Base-by-base conservation (phyloP, 2,329 filamentous ascomycete genomes). In the Nigrograna mackinnonii region DNA sequence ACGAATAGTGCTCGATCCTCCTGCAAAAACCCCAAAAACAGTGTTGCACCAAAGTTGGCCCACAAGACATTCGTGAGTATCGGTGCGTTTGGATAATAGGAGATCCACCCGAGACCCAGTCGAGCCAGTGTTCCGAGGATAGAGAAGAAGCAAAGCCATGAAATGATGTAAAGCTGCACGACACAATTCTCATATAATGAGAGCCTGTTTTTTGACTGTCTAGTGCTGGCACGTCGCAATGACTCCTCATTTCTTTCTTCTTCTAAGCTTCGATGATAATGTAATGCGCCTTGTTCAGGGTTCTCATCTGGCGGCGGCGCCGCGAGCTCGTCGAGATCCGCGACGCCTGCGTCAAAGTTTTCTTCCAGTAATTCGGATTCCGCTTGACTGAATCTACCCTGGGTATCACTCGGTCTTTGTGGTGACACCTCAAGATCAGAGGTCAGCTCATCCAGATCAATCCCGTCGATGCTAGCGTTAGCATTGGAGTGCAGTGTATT, bases 111-210 rank as follows among this genome's bases (percentile, higher is more conserved):
- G 6, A 96, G 71, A 4, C 91, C 91, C 1, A 96, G 73, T 9
- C 92, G 82, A 1, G 90, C 88, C 19, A 96, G 79, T 0, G 91
- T 94, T 24, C 92, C 92, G 28, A 92, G 70, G 14, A 96, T 79
- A 14, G 91, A 84, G 69, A 96, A 96, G 60, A 96, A 78, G 44
- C 95, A 76, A 18, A 96, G 80, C 67, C 95, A 89, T 1, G 89
- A 91, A 46, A 91, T 63, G 2, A 85, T 91, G 69, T 91, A 76
- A 6, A 74, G 44, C 32, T 73, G 11, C 16, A 12, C 11, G 31
- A 14, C 16, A 17, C 31, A 17, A 33, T 9, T 11, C 31, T 12
- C 31, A 17, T 14, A 17, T 11, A 12, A 12, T 17, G 31, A 9
- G 11, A 12, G 16, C 31, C 11, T 17, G 13, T 17, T 28, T 28